phyloP scores from a whole-genome alignment of 768 basidiomycete genomes.

The Wakefieldia striispora region DNA sequence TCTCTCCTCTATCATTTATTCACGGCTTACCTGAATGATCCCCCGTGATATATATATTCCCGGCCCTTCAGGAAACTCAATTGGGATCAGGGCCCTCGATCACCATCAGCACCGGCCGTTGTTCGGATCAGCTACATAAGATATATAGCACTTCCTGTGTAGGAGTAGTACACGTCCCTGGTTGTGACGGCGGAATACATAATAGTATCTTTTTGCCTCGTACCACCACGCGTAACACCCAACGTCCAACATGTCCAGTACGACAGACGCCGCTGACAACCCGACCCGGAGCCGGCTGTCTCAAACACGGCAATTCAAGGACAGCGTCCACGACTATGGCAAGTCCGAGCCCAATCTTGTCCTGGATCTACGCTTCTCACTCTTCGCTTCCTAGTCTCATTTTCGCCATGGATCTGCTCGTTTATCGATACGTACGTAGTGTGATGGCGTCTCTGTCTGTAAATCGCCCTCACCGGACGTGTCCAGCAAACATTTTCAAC shows the following conservation, averaged over 20 bases:
- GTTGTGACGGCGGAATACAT: not conserved
- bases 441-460: not conserved
- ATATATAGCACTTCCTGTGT: no score
- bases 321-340: slow-evolving; percentile 44
- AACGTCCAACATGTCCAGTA: not conserved
- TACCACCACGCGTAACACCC: not conserved
- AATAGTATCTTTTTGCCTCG: not conserved
- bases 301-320: slow-evolving; percentile 33
- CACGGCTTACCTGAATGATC: not conserved
- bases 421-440: slow-evolving; percentile 70
- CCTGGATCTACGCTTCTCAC: not conserved
- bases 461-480: not conserved
- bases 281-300: slow-evolving; percentile 2
- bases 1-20: not conserved
- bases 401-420: slow-evolving; percentile 38
- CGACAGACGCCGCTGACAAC: not conserved
- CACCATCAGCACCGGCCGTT: no score
- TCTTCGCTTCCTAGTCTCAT: slow-evolving; percentile 16
- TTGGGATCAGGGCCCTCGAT: no score
- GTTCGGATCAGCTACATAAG: no score
- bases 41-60: slow-evolving; percentile 16
- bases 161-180: no score
- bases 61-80: not conserved
- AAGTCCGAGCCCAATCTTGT: slow-evolving; percentile 3
- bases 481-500: slow-evolving; percentile 71